Evolutionary conservation across 345 rosid species (phyloP).

Genomic region (Lumnitzera littorea): DNA sequence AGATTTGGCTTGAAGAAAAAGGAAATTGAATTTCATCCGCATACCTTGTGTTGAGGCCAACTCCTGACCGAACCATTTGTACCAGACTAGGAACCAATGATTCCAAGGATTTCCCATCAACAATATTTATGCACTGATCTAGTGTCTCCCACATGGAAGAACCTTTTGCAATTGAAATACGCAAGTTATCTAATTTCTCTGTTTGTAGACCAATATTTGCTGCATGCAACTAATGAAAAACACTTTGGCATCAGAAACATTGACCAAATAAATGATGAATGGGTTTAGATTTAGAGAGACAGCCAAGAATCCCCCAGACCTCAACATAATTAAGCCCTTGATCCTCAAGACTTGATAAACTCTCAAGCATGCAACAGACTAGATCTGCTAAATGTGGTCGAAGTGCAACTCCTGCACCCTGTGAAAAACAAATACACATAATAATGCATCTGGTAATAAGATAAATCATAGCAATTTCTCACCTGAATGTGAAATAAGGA

Average conservation of each 20-base stretch:
- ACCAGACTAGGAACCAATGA: constrained; percentile 75
- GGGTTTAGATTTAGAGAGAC: constrained; percentile 7
- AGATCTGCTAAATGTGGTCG: constrained; percentile 86
- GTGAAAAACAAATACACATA: constrained; percentile 7
- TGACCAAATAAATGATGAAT: constrained; percentile 3
- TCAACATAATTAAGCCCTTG: constrained; percentile 96
- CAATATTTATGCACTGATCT: constrained; percentile 79
- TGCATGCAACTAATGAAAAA: constrained; percentile 76
- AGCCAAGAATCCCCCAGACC: constrained; percentile 35
- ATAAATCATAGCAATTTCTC: neutral
- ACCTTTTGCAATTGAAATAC: constrained; percentile 88
- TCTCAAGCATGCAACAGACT: constrained; percentile 98
- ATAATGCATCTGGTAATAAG: constrained; percentile 1
- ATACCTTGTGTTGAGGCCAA: constrained; percentile 96
- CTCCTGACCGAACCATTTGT: constrained; percentile 80
- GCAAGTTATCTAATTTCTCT: constrained; percentile 88
- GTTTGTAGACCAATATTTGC: constrained; percentile 86
- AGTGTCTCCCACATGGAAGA: constrained; percentile 99
- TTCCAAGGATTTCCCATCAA: constrained; percentile 63
- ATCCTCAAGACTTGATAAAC: constrained; percentile 97
- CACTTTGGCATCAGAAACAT: constrained; percentile 4
- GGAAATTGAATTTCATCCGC: constrained; percentile 11
- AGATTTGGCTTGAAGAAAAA: neutral
- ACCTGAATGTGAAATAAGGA: too few species aligned
- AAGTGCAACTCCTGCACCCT: constrained; percentile 92